These are phyloP conservation scores for Emmonsiellopsis sp. DNA, from an alignment of 2,329 filamentous ascomycete species.

Conservation along the genomic window DNA sequence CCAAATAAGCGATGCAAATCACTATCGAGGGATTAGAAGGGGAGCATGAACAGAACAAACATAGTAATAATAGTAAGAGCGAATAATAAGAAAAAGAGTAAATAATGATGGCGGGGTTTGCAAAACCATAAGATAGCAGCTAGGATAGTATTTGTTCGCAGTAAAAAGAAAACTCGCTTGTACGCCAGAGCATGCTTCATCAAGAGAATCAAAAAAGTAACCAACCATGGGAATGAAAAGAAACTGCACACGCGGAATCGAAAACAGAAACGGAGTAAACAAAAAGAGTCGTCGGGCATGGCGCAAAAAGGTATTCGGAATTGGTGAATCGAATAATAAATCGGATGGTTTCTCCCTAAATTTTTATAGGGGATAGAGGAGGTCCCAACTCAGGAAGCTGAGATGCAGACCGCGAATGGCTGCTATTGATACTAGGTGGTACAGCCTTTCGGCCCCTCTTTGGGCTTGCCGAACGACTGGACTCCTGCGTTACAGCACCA, in stretches of 20 bases:
- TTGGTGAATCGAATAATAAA: neutral
- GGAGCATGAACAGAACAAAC: neutral
- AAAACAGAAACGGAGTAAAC: conserved; percentile 1
- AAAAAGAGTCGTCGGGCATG: neutral
- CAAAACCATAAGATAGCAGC: conserved; percentile 1
- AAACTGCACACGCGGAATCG: neutral
- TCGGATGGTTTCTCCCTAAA: conserved; percentile 18
- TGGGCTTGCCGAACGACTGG: conserved; percentile 22
- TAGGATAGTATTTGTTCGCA: neutral
- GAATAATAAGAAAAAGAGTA: neutral
- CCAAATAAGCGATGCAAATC: neutral
- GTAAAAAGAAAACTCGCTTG: neutral
- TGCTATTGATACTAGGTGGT: conserved; percentile 17
- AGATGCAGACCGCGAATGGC: conserved; percentile 28
- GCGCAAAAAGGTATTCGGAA: neutral
- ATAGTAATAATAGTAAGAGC: neutral
- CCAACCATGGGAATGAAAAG: neutral
- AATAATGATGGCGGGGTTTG: neutral
- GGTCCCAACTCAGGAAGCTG: conserved; percentile 40
- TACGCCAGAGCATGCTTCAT: conserved; percentile 4
- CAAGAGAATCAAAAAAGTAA: neutral
- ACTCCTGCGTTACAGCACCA: conserved; percentile 6
- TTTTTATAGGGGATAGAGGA: conserved; percentile 39
- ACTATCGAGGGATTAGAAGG: neutral
- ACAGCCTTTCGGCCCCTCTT: conserved; percentile 18